Conservation (phyloP, 768 basidiomycete genomes). For the Hemileccinum rubropunctum region DNA sequence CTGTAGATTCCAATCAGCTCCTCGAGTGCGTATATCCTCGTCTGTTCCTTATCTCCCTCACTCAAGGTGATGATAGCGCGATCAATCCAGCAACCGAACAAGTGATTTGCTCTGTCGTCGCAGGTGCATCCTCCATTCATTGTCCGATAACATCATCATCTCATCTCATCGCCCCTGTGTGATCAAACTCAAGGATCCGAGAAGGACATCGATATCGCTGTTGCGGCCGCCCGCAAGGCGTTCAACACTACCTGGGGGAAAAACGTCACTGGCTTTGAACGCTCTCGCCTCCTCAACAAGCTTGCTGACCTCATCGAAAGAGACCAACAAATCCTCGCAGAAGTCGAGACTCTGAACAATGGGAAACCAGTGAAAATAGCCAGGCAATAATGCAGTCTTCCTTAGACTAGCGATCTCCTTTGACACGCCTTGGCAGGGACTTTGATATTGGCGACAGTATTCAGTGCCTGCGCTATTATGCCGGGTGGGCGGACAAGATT, state of each 20-base stretch:
- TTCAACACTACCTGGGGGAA: conserved; percentile 89
- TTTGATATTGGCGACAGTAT: conserved; percentile 78
- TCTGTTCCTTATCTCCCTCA: conserved; percentile 4
- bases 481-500: conserved; percentile 96
- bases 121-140: conserved; percentile 38
- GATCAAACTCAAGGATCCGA: conserved; percentile 44
- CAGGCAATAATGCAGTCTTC: conserved; percentile 40
- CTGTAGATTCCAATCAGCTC: conserved; percentile 60
- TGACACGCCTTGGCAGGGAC: conserved; percentile 45
- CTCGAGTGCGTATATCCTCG: conserved; percentile 49
- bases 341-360: conserved; percentile 84
- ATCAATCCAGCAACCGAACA: conserved; percentile 84
- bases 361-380: conserved; percentile 80
- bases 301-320: conserved; percentile 89
- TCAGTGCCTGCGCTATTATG: conserved; percentile 85
- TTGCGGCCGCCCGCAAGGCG: conserved; percentile 77
- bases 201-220: conserved; percentile 81
- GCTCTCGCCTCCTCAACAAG: conserved; percentile 78
- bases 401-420: conserved; percentile 7
- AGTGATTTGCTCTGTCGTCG: conserved; percentile 62
- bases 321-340: conserved; percentile 77
- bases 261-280: conserved; percentile 79
- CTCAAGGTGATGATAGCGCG: conserved; percentile 42
- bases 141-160: not conserved
- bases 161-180: conserved; percentile 2